Percentiles rank a stretch among this genome's conserved stretches.
These are phyloP conservation scores for Roridomyces roridus DNA, from an alignment of 768 basidiomycete genomes.

Conservation along the genomic window DNA sequence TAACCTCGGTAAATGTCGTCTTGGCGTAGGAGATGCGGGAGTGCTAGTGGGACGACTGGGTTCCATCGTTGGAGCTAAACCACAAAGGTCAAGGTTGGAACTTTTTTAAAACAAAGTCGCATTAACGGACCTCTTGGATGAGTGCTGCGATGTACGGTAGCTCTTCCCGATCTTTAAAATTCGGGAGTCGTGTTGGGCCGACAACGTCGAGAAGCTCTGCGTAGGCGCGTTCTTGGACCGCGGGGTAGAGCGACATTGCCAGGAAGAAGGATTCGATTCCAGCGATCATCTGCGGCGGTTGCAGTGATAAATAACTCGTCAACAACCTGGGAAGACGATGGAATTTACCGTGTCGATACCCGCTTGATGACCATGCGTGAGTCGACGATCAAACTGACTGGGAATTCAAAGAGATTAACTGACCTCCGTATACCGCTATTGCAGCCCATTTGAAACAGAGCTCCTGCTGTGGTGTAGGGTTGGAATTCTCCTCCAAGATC, in stretches of 20 bases:
- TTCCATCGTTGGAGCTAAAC: constrained; percentile 22
- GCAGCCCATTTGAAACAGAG: constrained; percentile 1
- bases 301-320: not conserved
- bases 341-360: not conserved
- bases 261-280: constrained; percentile 22
- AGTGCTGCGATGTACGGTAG: constrained; percentile 29
- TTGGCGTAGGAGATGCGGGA: constrained; percentile 19
- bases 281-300: constrained; percentile 24
- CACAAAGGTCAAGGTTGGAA: no score
- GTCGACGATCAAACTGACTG: no score
- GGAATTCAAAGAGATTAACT: no score
- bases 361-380: no score
- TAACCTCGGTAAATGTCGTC: constrained; percentile 24
- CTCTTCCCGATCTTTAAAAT: constrained; percentile 29
- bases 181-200: constrained; percentile 33
- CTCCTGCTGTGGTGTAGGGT: not conserved
- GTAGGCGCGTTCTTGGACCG: constrained; percentile 30
- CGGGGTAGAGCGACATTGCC: constrained; percentile 26
- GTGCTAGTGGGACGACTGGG: constrained; percentile 16
- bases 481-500: not conserved
- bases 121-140: constrained; percentile 17
- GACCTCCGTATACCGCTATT: not conserved
- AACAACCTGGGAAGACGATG: not conserved
- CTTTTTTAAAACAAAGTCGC: no score
- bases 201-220: constrained; percentile 33